Percentiles rank a stretch among this genome's conserved stretches.
phyloP scores from a whole-genome alignment of 1,284 basidiomycete species.

The Violaceomyces palustris region DNA sequence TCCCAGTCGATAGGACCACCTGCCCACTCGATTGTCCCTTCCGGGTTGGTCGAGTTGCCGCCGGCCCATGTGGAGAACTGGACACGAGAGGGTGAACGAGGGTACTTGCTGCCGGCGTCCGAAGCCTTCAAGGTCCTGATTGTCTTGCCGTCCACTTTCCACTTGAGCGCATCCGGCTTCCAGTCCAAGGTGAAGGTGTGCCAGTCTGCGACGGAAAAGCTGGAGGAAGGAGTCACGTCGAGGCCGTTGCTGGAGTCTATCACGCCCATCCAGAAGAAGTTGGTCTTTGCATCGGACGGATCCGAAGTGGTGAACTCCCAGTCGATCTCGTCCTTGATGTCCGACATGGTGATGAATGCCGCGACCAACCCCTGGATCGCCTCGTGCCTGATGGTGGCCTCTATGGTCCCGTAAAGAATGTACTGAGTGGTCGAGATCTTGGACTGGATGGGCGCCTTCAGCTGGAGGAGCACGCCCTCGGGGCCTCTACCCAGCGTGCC shows the following conservation, averaged over 20 bases:
- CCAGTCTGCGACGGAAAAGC: slow-evolving; percentile 20
- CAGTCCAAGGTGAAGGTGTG: slow-evolving; percentile 45
- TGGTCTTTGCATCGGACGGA: slow-evolving; percentile 16
- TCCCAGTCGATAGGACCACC: slow-evolving; percentile 38
- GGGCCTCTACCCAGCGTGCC: slow-evolving; percentile 37
- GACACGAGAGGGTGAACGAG: slow-evolving; percentile 37
- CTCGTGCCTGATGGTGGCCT: slow-evolving; percentile 35
- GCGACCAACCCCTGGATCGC: slow-evolving; percentile 36
- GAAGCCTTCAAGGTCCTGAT: slow-evolving; percentile 28
- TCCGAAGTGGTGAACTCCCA: slow-evolving; percentile 36
- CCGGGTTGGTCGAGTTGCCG: slow-evolving; percentile 21
- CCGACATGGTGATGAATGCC: slow-evolving; percentile 37
- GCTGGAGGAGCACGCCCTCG: slow-evolving; percentile 41
- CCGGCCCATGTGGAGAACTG: slow-evolving; percentile 42
- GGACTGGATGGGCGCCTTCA: slow-evolving; percentile 28
- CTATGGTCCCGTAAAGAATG: slow-evolving; percentile 41
- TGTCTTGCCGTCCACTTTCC: slow-evolving; percentile 33
- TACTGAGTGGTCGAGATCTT: slow-evolving; percentile 45
- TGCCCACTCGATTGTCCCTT: slow-evolving; percentile 36
- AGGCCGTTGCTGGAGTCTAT: slow-evolving; percentile 4
- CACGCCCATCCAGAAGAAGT: slow-evolving; percentile 29
- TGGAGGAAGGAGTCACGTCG: background rate
- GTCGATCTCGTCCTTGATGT: slow-evolving; percentile 40
- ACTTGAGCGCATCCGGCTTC: slow-evolving; percentile 32
- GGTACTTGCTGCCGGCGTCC: slow-evolving; percentile 22